A percentile compares a stretch with the other conserved stretches of the same genome.
Conservation (phyloP, 441 rosid genomes). For the Eruca vesicaria region DNA sequence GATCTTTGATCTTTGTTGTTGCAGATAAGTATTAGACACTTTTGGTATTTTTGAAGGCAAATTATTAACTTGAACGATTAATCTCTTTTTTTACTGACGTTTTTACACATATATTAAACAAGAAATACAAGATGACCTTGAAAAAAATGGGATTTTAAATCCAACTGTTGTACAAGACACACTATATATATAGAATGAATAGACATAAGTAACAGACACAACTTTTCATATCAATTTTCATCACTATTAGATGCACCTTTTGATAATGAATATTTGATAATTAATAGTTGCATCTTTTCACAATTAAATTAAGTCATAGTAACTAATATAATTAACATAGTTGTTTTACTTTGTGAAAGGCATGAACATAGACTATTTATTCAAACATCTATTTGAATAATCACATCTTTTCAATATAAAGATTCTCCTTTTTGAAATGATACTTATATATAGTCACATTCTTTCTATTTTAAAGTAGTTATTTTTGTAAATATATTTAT, state of each 20-base stretch:
- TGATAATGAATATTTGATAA: background rate
- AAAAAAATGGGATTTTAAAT: background rate
- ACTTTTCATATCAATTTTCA: background rate
- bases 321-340: too few relatives aligned
- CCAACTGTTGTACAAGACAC: background rate
- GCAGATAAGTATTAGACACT: background rate
- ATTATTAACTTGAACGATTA: background rate
- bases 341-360: too few relatives aligned
- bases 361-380: too few relatives aligned
- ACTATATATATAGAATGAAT: background rate
- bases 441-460: too few relatives aligned
- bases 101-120: background rate
- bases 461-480: too few relatives aligned
- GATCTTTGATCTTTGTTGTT: background rate
- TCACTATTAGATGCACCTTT: background rate
- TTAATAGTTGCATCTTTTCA: background rate
- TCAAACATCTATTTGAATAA: too few relatives aligned
- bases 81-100: background rate
- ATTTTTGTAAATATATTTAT: too few relatives aligned
- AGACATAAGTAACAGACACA: background rate
- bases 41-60: background rate
- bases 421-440: too few relatives aligned
- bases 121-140: background rate
- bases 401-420: too few relatives aligned
- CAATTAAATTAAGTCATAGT: background rate